Base-by-base conservation (phyloP, 78 protist species). In the Speleostelium caveatum region DNA sequence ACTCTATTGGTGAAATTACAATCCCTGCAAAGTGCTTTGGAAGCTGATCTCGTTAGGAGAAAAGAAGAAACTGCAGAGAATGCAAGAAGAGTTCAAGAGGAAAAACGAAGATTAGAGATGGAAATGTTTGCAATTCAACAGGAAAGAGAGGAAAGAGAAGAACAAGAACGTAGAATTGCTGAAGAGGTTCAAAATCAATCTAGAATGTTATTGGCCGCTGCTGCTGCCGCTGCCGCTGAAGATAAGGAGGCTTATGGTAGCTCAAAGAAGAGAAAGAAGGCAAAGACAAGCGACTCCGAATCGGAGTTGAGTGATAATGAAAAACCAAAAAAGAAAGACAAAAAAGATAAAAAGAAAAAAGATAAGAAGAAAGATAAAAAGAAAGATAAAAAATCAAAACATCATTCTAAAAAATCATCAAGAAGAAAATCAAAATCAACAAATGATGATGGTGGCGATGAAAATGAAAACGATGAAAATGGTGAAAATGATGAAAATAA, bases 61-160 rank as follows among this genome's bases (percentile, higher is more conserved):
- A 55, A 39, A 24, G 74, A 30, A 0, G 14, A 30, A 2, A 79
- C 61, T 3, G 21, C 26, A 26, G 83, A 51, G 21, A 69, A 38
- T 21, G 41, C 21, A 10, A 65, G 63, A 22, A 76, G 51, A 32
- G 41, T 38, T n/a, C 38, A 58, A 38, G 91, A 71, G 28, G 91
- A 83, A 21, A 56, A 42, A 38, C 61, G 62, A 45, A 26, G 33
- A 32, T 19, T 35, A 12, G 77, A 38, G 0, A 14, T 65, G 8
- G 67, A 42, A 55, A 22, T 32, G 19, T n/a, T 2, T 30, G 32
- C 24, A 22, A 14, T 35, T 28, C n/a, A n/a, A n/a, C n/a, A n/a
- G n/a, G 42, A 73, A 63, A 3, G 4, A 22, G 36, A 60, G 16
- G 55, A 38, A 28, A 49, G 28, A 72, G 73, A 22, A 28, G 92